These are phyloP conservation scores for Coemansia furcata DNA, from an alignment of 192 early-diverging fungal genomes.

Conservation along the genomic window DNA sequence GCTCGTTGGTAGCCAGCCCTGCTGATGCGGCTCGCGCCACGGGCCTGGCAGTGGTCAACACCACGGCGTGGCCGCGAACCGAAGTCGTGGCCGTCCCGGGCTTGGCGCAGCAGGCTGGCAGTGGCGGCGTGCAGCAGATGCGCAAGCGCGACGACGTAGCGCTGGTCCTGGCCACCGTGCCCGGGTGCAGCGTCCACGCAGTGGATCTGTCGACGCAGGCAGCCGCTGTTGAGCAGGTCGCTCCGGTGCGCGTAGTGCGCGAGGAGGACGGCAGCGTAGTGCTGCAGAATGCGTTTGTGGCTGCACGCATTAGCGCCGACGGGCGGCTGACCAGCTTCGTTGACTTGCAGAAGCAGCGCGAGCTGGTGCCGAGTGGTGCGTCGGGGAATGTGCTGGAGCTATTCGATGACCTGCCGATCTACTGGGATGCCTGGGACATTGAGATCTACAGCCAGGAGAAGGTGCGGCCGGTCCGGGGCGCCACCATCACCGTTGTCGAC, in stretches of 20 bases:
- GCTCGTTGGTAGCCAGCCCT: conserved; percentile 21
- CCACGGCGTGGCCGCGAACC: conserved; percentile 65
- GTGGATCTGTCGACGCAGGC: conserved; percentile 8
- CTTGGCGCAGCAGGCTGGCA: not conserved
- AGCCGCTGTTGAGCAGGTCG: conserved; percentile 11
- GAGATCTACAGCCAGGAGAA: conserved; percentile 96
- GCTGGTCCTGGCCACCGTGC: conserved; percentile 34
- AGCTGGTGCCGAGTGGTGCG: conserved; percentile 40
- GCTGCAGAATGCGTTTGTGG: conserved; percentile 76
- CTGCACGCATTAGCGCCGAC: conserved; percentile 64
- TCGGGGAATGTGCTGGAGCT: conserved; percentile 70
- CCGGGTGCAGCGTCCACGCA: conserved; percentile 16
- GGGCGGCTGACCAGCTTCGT: conserved; percentile 71
- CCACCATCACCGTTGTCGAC: conserved; percentile 57
- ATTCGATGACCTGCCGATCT: conserved; percentile 85
- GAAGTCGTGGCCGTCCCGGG: conserved; percentile 68
- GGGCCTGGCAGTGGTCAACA: conserved; percentile 61
- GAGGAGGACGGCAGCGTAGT: conserved; percentile 40
- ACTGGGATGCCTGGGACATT: conserved; percentile 87
- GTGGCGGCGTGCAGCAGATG: conserved; percentile 20
- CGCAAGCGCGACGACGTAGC: conserved; percentile 26
- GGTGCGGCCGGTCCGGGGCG: conserved; percentile 58
- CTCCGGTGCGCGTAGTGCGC: conserved; percentile 26
- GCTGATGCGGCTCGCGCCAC: conserved; percentile 4
- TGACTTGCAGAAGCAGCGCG: conserved; percentile 58